A percentile compares a stretch with the other conserved stretches of the same genome.
Conservation (phyloP, 2,329 filamentous ascomycete genomes). For the Penicillium freii region DNA sequence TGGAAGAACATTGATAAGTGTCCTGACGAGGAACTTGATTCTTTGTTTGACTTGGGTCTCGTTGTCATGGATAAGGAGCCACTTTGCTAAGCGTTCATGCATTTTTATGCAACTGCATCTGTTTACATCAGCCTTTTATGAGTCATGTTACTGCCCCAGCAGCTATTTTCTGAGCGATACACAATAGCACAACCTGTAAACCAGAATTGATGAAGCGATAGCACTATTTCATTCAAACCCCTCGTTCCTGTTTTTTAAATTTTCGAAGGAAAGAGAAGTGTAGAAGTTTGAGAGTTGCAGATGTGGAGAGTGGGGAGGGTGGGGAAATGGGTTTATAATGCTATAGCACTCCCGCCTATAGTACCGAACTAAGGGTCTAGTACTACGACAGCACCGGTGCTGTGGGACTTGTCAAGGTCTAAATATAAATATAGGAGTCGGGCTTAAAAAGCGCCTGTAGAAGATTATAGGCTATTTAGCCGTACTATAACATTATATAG, state of each 20-base stretch:
- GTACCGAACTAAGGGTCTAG: too few relatives aligned
- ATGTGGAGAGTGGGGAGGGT: not conserved
- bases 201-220: not conserved
- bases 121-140: not conserved
- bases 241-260: not conserved
- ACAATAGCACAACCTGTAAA: not conserved
- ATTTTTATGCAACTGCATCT: not conserved
- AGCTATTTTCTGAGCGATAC: not conserved
- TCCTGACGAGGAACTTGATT: constrained; percentile 4
- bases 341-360: too few relatives aligned
- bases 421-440: too few relatives aligned
- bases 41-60: constrained; percentile 4
- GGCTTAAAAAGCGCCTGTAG: too few relatives aligned
- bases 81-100: not conserved
- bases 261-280: not conserved
- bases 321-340: too few relatives aligned
- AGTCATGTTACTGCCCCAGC: not conserved
- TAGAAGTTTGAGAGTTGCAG: not conserved
- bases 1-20: constrained; percentile 11
- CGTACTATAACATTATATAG: too few relatives aligned
- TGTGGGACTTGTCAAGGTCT: too few relatives aligned
- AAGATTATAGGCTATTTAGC: too few relatives aligned
- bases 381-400: too few relatives aligned
- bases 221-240: not conserved
- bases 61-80: not conserved